Conservation (phyloP, 2,329 filamentous ascomycete species). For the Botrytis paeoniae region DNA sequence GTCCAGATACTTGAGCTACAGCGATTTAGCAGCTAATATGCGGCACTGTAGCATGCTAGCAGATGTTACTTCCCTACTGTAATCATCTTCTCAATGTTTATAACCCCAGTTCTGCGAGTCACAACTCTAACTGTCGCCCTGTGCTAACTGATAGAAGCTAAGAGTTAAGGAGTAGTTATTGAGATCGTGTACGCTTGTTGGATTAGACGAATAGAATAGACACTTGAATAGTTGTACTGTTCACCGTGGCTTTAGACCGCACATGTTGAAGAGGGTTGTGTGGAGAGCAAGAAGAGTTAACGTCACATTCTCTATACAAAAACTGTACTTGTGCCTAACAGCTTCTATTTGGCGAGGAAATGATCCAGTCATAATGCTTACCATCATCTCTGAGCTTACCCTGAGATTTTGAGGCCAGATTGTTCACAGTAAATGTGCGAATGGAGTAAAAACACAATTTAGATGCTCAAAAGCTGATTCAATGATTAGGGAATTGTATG, state of each 20-base stretch:
- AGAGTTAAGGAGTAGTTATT: background rate
- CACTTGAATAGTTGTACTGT: too few relatives aligned
- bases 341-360: background rate
- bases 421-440: background rate
- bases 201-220: too few relatives aligned
- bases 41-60: background rate
- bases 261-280: background rate
- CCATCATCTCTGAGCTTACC: background rate
- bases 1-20: too few relatives aligned
- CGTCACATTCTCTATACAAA: fast-evolving
- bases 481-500: background rate
- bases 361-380: background rate
- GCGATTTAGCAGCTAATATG: background rate
- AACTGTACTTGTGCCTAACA: too few relatives aligned
- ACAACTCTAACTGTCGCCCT: too few relatives aligned
- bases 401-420: background rate
- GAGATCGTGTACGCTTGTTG: background rate
- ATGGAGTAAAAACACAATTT: too few relatives aligned
- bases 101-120: too few relatives aligned
- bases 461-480: background rate
- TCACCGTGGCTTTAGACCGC: background rate
- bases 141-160: background rate
- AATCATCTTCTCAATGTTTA: background rate
- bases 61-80: too few relatives aligned
- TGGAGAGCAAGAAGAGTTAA: background rate